Percentiles rank a stretch among this genome's conserved stretches.
phyloP scores from a whole-genome alignment of 768 basidiomycete genomes.

The Neoboletus subvelutipes region DNA sequence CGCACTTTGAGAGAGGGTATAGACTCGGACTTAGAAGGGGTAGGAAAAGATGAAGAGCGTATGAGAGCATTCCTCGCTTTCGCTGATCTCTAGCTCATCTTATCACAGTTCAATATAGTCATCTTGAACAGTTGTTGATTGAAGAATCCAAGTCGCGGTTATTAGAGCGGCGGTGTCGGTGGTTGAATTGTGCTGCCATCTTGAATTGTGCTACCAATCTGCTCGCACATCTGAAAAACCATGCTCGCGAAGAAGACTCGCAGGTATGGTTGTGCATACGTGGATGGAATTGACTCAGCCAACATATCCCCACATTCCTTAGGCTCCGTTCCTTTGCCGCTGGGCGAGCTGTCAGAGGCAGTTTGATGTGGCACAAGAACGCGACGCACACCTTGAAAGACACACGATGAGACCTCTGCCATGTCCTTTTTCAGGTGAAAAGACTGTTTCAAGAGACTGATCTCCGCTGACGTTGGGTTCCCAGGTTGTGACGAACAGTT shows the following conservation, averaged over 20 bases:
- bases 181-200: conserved; percentile 55
- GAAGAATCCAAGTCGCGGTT: conserved; percentile 49
- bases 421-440: conserved; percentile 44
- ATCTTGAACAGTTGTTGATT: conserved; percentile 44
- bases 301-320: not conserved
- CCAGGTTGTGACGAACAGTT: conserved; percentile 56
- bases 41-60: conserved; percentile 29
- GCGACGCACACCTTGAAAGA: conserved; percentile 49
- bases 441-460: not conserved
- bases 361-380: conserved; percentile 36
- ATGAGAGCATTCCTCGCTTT: conserved; percentile 27
- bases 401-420: conserved; percentile 41
- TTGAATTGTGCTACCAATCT: conserved; percentile 55
- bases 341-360: conserved; percentile 58
- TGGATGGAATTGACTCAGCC: conserved; percentile 2
- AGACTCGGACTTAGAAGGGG: conserved; percentile 18
- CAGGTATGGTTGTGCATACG: conserved; percentile 25
- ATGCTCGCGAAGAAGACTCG: conserved; percentile 33
- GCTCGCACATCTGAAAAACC: conserved; percentile 46
- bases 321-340: conserved; percentile 46
- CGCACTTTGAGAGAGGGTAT: conserved; percentile 13
- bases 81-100: conserved; percentile 26
- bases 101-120: conserved; percentile 39
- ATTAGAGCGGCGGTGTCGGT: conserved; percentile 51
- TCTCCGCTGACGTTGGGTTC: conserved; percentile 10